Conservation (phyloP, 2,329 filamentous ascomycete genomes). For the Ophiostoma australiae region DNA sequence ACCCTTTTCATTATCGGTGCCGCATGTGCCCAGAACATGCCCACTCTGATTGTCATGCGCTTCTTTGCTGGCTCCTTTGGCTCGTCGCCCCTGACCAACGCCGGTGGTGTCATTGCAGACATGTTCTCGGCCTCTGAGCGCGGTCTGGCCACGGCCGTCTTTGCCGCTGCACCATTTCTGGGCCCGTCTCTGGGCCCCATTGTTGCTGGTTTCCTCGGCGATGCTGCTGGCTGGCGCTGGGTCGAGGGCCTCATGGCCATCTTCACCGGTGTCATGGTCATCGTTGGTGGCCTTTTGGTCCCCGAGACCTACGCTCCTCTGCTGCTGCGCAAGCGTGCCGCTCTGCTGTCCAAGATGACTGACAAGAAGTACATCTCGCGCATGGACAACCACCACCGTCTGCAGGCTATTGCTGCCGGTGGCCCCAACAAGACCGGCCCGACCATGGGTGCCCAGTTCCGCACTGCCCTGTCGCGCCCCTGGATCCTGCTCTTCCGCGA, state of each 20-base stretch:
- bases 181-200: slow-evolving; percentile 61
- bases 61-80: slow-evolving; percentile 63
- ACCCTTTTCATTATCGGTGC: slow-evolving; percentile 58
- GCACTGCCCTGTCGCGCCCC: slow-evolving; percentile 56
- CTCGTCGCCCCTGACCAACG: slow-evolving; percentile 57
- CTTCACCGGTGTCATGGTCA: slow-evolving; percentile 58
- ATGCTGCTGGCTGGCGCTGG: slow-evolving; percentile 64
- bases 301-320: slow-evolving; percentile 60
- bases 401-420: background rate
- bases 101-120: slow-evolving; percentile 58
- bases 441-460: slow-evolving; percentile 48
- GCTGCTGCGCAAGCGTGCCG: slow-evolving; percentile 50
- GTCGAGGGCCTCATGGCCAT: slow-evolving; percentile 61
- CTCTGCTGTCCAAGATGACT: slow-evolving; percentile 46
- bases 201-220: slow-evolving; percentile 60
- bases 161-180: slow-evolving; percentile 61
- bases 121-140: slow-evolving; percentile 51
- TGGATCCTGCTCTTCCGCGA: slow-evolving; percentile 66
- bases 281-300: slow-evolving; percentile 46
- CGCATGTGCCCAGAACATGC: slow-evolving; percentile 53
- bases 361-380: slow-evolving; percentile 52
- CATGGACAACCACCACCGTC: slow-evolving; percentile 29
- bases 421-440: slow-evolving; percentile 30
- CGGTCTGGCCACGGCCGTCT: slow-evolving; percentile 57
- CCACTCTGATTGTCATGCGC: slow-evolving; percentile 54